Evolutionary conservation across 176 grass and related monocot species (phyloP), one percentile per base, ranked within the genome.

Genomic region (Chloris gayana): DNA sequence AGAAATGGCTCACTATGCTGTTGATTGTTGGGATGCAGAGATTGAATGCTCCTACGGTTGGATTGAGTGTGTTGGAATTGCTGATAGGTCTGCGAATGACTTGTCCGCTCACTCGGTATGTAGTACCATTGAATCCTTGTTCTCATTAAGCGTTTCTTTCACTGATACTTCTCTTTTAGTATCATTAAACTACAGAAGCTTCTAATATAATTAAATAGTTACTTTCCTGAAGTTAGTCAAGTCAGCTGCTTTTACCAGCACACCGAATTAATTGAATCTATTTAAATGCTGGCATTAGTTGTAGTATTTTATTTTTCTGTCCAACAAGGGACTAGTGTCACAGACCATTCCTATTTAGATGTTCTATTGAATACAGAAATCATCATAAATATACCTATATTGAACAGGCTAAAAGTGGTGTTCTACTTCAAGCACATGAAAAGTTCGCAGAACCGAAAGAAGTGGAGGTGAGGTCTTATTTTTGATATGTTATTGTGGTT

Each of bases 1-100:
- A 85, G 95, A 97, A 85, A 97, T 97, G 95, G 95, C 95, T 41
- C 95, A 97, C 77, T 97, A 97, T 85, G 95, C 95, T 82, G 95
- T 89, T 59, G 95, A 97, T 87, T 97, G 92, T 45, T 97, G 95
- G 95, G 95, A 97, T 92, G 95, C 95, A 25, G 95, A 97, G 79
- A 97, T 97, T 24, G 95, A 97, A 27, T 97, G 95, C 81, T 97
- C 95, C 4, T 94, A 94, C 80, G 95, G 95, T 25, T 97, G 95
- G 95, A 97, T 97, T 57, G 92, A 98, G 75, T 98, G 95, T 81
- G 95, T 98, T 85, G 95, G 95, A 77, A 98, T 98, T 87, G 95
- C 95, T 86, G 95, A 98, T 85, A 98, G 95, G 57, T 98, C 95
- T 80, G 92, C 90, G 22, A 93, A 93, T 78, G 95, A 98, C 66